A percentile compares a stretch with the other conserved stretches of the same genome.
phyloP scores from a whole-genome alignment of 106 monocot genomes.

The Agapanthus africanus region DNA sequence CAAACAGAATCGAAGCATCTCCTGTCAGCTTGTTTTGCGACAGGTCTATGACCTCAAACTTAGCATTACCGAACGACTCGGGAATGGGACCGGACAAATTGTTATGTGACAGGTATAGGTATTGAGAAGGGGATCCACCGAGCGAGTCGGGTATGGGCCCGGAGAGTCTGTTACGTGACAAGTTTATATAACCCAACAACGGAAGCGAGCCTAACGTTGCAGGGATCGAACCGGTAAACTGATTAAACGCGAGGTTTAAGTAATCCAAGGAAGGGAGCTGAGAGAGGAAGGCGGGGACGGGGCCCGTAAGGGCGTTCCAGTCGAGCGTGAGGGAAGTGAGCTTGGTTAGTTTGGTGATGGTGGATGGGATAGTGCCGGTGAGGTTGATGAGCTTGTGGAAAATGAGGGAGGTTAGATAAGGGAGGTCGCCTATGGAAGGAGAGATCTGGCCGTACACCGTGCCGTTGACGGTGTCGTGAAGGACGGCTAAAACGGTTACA shows the following conservation, averaged over 20 bases:
- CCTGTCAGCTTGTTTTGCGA: constrained; percentile 37
- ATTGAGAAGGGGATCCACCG: background rate
- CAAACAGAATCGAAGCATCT: constrained; percentile 40
- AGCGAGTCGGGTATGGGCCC: constrained; percentile 38
- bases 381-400: constrained; percentile 23
- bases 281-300: constrained; percentile 33
- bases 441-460: constrained; percentile 37
- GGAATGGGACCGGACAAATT: constrained; percentile 35
- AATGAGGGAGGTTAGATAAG: constrained; percentile 11
- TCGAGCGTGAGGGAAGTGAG: constrained; percentile 29
- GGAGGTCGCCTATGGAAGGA: constrained; percentile 20
- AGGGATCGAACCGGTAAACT: constrained; percentile 36
- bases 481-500: constrained; percentile 26
- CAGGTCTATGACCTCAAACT: constrained; percentile 21
- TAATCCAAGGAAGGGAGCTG: constrained; percentile 14
- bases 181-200: constrained; percentile 20
- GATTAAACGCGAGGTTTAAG: constrained; percentile 37
- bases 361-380: constrained; percentile 21
- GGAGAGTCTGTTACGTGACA: constrained; percentile 34
- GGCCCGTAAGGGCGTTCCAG: constrained; percentile 43
- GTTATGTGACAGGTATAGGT: constrained; percentile 38
- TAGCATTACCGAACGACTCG: background rate
- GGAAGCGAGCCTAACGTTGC: constrained; percentile 25
- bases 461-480: constrained; percentile 13
- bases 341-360: constrained; percentile 20